Evolutionary conservation across 1,284 basidiomycete genomes (phyloP).

Genomic region (Schizophyllum commune): DNA sequence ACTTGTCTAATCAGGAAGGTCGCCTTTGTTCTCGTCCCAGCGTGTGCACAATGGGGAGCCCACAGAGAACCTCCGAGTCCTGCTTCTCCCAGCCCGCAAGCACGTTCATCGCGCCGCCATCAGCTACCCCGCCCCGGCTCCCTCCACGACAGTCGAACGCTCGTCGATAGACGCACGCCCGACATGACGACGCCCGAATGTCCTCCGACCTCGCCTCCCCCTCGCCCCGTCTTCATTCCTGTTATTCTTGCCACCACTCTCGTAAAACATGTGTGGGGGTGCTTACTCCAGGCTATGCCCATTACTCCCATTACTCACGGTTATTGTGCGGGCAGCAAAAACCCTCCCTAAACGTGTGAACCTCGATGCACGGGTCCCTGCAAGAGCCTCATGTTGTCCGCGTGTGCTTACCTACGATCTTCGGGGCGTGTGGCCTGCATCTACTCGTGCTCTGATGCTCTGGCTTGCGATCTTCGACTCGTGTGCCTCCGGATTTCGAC

Average conservation of each 20-base stretch:
- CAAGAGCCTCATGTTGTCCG: too few species aligned
- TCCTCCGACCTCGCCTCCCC: neutral
- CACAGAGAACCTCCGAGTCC: too few species aligned
- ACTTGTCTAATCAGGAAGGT: neutral
- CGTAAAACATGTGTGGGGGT: neutral
- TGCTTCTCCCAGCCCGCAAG: too few species aligned
- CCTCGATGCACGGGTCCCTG: neutral
- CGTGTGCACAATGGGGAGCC: neutral
- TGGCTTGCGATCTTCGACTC: too few species aligned
- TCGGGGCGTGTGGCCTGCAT: too few species aligned
- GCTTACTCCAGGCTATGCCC: neutral
- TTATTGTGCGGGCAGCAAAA: neutral
- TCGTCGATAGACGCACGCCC: neutral
- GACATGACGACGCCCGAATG: neutral
- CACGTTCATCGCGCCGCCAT: neutral
- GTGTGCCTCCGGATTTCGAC: too few species aligned
- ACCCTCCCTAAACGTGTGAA: neutral
- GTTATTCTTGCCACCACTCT: neutral
- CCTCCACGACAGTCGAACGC: neutral
- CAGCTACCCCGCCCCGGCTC: neutral
- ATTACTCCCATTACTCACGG: neutral
- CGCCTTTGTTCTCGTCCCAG: neutral
- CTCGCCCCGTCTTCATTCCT: neutral
- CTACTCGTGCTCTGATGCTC: too few species aligned
- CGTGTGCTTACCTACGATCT: too few species aligned